phyloP scores from a whole-genome alignment of 352 stramenopile species.

The Elongisporangium anandrum region DNA sequence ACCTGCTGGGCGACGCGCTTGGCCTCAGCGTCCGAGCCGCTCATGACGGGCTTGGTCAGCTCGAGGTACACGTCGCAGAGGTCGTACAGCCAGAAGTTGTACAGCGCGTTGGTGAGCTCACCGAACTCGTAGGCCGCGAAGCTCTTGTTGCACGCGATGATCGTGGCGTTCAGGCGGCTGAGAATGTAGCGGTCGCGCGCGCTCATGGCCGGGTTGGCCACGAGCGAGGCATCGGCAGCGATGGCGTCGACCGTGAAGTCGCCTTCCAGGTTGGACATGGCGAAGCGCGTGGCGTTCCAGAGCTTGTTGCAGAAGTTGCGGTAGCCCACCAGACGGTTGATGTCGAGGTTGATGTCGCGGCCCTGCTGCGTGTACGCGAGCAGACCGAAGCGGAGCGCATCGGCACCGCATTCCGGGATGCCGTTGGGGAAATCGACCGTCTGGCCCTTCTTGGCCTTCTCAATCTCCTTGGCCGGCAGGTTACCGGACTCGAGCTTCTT shows the following conservation, averaged over 20 bases:
- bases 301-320: constrained; percentile 99
- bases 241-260: constrained; percentile 51
- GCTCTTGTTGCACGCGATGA: constrained; percentile 69
- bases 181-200: constrained; percentile 79
- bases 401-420: constrained; percentile 98
- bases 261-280: constrained; percentile 94
- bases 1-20: constrained; percentile 82
- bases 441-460: constrained; percentile 97
- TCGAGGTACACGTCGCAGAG: constrained; percentile 99
- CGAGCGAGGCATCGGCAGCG: constrained; percentile 50
- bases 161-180: constrained; percentile 76
- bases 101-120: constrained; percentile 92
- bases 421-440: constrained; percentile 97
- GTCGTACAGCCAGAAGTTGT: constrained; percentile 98
- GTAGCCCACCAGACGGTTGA: constrained; percentile 98
- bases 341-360: constrained; percentile 99
- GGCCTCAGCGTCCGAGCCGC: constrained; percentile 58
- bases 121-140: constrained; percentile 96
- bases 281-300: constrained; percentile 99
- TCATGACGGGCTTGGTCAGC: constrained; percentile 97
- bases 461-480: constrained; percentile 95
- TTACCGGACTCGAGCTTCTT: constrained; percentile 96
- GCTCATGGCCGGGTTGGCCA: constrained; percentile 53
- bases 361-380: constrained; percentile 93
- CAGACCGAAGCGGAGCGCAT: constrained; percentile 98